Conservation (phyloP, 164 flowering plant genomes). For the Dillenia suffruticosa region DNA sequence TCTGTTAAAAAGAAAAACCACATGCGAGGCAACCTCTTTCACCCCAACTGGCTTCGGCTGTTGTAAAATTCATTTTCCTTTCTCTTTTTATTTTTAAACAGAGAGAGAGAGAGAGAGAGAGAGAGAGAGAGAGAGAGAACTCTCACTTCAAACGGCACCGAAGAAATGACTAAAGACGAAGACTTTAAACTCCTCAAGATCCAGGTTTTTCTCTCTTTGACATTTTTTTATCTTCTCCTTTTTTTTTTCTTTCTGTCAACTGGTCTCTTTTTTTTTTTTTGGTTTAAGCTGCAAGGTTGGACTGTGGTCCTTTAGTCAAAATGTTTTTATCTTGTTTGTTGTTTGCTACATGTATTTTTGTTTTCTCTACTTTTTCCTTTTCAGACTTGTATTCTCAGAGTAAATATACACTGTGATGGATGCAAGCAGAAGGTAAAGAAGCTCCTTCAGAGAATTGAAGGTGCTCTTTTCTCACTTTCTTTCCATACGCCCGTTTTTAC, state of each 20-base stretch:
- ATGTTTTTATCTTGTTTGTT: conserved; percentile 9
- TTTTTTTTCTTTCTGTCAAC: conserved; percentile 4
- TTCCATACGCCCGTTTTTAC: background rate
- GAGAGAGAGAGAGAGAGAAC: conserved; percentile 11
- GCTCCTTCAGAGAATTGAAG: conserved; percentile 68
- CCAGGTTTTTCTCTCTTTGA: conserved; percentile 42
- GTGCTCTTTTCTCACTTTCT: conserved; percentile 20
- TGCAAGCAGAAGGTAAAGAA: conserved; percentile 74
- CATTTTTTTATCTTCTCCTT: no score
- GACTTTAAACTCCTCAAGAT: conserved; percentile 84
- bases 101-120: conserved; percentile 6
- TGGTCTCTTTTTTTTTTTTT: background rate
- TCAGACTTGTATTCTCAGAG: conserved; percentile 61
- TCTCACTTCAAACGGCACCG: conserved; percentile 15
- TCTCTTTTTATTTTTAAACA: conserved; percentile 8
- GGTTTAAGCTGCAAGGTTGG: conserved; percentile 4
- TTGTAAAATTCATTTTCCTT: background rate
- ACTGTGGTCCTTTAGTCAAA: conserved; percentile 14
- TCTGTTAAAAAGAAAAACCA: background rate
- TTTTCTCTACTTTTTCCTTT: conserved; percentile 2
- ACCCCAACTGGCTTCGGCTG: conserved; percentile 5
- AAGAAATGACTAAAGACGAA: conserved; percentile 70
- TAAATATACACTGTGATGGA: conserved; percentile 68
- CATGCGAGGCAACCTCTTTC: conserved; percentile 14
- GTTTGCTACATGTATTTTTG: background rate